These are phyloP conservation scores for Pichia cabralensis DNA, from an alignment of 805 yeast genomes.

Conservation along the genomic window DNA sequence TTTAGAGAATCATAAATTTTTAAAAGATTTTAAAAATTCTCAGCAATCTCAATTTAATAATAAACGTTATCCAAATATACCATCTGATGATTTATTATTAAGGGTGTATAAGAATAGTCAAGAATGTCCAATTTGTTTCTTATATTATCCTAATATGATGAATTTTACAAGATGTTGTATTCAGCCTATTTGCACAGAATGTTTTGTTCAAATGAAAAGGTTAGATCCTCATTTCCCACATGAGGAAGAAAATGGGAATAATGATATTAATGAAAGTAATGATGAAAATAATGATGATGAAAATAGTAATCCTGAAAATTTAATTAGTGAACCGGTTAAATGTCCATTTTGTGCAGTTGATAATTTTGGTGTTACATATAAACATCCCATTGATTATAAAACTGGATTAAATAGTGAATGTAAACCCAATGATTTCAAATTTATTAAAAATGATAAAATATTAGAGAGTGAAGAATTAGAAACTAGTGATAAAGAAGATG, in stretches of 20 bases:
- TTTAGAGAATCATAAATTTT: constrained; percentile 25
- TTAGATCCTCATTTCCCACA: constrained; percentile 91
- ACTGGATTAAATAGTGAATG: constrained; percentile 47
- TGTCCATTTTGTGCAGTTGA: constrained; percentile 93
- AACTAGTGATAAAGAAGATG: constrained; percentile 4
- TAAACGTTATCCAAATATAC: constrained; percentile 22
- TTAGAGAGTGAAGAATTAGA: constrained; percentile 16
- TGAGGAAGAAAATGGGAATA: constrained; percentile 33
- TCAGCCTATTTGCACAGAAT: constrained; percentile 91
- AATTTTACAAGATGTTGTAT: constrained; percentile 82
- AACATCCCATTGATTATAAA: constrained; percentile 43
- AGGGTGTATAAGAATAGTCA: constrained; percentile 54
- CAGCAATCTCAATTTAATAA: constrained; percentile 18
- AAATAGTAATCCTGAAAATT: constrained; percentile 40
- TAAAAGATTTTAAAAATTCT: constrained; percentile 21
- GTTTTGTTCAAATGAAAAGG: constrained; percentile 92
- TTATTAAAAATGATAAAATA: constrained; percentile 9
- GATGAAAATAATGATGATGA: constrained; percentile 19
- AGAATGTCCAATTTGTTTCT: constrained; percentile 93
- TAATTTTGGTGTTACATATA: constrained; percentile 75
- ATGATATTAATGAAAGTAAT: constrained; percentile 11
- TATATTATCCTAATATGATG: constrained; percentile 69
- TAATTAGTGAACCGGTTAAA: constrained; percentile 77
- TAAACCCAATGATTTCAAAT: constrained; percentile 35
- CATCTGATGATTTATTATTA: constrained; percentile 39